A percentile compares a stretch with the other conserved stretches of the same genome.
phyloP scores from a whole-genome alignment of 176 grass and related monocot genomes.

The Eremochloa ophiuroides region DNA sequence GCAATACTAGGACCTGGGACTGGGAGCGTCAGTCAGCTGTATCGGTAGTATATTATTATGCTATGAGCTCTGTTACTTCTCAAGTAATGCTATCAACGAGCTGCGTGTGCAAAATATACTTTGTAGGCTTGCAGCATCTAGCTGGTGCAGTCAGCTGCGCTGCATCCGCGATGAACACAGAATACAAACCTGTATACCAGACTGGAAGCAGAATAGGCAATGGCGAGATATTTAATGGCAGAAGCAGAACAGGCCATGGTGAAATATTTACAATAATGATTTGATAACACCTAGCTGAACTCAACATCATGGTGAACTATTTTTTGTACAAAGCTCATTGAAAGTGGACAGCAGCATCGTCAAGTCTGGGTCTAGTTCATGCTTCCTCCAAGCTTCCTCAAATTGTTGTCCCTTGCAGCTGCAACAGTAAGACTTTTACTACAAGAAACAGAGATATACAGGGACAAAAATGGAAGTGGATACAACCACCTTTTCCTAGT shows the following conservation, averaged over 20 bases:
- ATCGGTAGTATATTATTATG: background rate
- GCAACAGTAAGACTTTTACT: conserved; percentile 5
- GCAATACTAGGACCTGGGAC: no score
- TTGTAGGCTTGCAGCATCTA: no score
- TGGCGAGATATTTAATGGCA: background rate
- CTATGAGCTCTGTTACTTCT: background rate
- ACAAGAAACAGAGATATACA: background rate
- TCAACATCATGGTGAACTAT: conserved; percentile 13
- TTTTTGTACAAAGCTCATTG: conserved; percentile 24
- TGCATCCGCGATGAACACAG: background rate
- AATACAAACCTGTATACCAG: background rate
- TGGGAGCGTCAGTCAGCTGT: background rate
- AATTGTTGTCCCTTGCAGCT: conserved; percentile 83
- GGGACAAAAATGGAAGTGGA: background rate
- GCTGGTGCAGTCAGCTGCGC: background rate
- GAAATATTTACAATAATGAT: no score
- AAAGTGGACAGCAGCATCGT: conserved; percentile 56
- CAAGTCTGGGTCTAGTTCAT: conserved; percentile 70
- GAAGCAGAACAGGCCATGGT: background rate
- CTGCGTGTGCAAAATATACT: background rate
- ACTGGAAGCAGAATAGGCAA: background rate
- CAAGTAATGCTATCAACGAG: background rate
- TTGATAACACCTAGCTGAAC: no score
- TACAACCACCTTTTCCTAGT: background rate
- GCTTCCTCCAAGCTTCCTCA: conserved; percentile 78